A percentile compares a stretch with the other conserved stretches of the same genome.
phyloP scores from a whole-genome alignment of 768 basidiomycete genomes.

The Calocera cornea region DNA sequence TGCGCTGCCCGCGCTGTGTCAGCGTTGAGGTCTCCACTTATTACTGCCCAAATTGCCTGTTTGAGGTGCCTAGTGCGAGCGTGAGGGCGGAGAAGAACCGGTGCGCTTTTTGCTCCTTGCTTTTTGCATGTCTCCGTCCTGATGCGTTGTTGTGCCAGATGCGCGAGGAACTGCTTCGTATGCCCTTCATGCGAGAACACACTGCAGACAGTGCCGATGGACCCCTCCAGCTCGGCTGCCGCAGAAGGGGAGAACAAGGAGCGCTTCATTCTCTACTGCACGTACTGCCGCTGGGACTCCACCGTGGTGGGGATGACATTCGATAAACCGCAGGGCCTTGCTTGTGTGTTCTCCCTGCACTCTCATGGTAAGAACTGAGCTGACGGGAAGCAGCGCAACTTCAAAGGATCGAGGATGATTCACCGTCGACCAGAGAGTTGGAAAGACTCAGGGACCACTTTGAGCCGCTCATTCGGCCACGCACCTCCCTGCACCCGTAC shows the following conservation, averaged over 20 bases:
- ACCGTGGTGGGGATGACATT: slow-evolving; percentile 82
- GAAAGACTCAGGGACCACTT: slow-evolving; percentile 94
- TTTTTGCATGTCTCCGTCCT: background rate
- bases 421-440: slow-evolving; percentile 74
- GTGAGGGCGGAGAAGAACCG: slow-evolving; percentile 97
- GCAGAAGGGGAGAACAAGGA: slow-evolving; percentile 3
- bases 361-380: background rate
- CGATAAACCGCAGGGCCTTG: slow-evolving; percentile 92
- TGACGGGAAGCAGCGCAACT: slow-evolving; percentile 52
- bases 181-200: slow-evolving; percentile 90
- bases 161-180: slow-evolving; percentile 93
- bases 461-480: slow-evolving; percentile 72
- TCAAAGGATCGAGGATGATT: slow-evolving; percentile 78
- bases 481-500: slow-evolving; percentile 8
- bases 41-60: slow-evolving; percentile 95
- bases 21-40: slow-evolving; percentile 90
- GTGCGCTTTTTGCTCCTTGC: slow-evolving; percentile 29
- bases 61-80: slow-evolving; percentile 95
- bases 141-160: slow-evolving; percentile 37
- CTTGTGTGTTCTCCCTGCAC: slow-evolving; percentile 41
- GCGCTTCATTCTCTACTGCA: slow-evolving; percentile 73
- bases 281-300: slow-evolving; percentile 91
- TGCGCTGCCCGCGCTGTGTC: slow-evolving; percentile 87
- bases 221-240: slow-evolving; percentile 23
- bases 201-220: slow-evolving; percentile 79